phyloP scores from a whole-genome alignment of 148 eudicot genomes.

The Silene uniflora region DNA sequence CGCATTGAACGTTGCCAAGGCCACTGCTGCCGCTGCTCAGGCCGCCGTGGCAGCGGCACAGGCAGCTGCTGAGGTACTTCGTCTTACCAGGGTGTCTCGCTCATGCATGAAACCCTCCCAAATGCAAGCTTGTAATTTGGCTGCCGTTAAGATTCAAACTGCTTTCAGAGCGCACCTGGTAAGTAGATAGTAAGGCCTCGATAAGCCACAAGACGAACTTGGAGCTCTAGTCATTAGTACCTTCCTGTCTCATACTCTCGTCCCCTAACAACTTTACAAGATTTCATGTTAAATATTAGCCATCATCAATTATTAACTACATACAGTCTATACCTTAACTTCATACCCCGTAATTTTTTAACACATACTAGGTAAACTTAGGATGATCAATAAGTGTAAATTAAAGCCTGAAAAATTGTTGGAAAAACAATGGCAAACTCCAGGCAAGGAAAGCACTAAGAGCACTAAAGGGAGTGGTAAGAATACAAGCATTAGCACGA shows the following conservation, averaged over 20 bases:
- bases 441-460: slow-evolving; percentile 65
- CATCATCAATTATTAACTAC: no score
- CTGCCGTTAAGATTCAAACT: slow-evolving; percentile 73
- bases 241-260: no score
- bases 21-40: slow-evolving; percentile 86
- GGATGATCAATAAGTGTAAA: no score
- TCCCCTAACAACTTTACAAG: no score
- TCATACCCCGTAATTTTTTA: no score
- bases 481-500: slow-evolving; percentile 60
- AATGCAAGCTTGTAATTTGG: slow-evolving; percentile 29
- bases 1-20: slow-evolving; percentile 73
- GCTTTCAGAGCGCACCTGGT: slow-evolving; percentile 78
- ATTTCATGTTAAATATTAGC: no score
- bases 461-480: slow-evolving; percentile 60
- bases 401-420: neutral
- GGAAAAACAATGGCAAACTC: neutral
- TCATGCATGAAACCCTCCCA: slow-evolving; percentile 17
- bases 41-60: slow-evolving; percentile 90
- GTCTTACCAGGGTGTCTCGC: slow-evolving; percentile 44
- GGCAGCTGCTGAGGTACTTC: slow-evolving; percentile 89
- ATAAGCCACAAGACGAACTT: no score
- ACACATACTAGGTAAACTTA: no score
- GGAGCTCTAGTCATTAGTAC: no score
- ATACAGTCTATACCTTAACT: no score
- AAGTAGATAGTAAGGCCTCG: slow-evolving; percentile 15